These are phyloP conservation scores for Pterocarpus macrocarpus DNA, from an alignment of 306 rosid species.

Conservation along the genomic window DNA sequence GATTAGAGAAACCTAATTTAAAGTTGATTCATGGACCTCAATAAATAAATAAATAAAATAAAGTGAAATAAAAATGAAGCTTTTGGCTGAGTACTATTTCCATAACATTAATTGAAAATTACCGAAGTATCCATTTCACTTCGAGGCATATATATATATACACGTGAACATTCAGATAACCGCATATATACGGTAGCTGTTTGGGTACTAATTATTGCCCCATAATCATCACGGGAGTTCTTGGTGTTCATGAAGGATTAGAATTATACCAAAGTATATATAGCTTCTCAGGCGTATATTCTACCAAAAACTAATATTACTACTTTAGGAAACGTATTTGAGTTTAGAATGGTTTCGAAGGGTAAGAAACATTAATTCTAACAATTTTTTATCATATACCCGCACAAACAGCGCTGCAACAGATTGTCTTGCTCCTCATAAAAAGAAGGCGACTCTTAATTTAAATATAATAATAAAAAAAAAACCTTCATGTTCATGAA, in stretches of 20 bases:
- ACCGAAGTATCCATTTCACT: too few relatives aligned
- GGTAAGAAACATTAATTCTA: slow-evolving; percentile 15
- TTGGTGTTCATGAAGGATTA: background rate
- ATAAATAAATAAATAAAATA: too few relatives aligned
- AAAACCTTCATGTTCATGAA: slow-evolving; percentile 42
- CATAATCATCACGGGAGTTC: background rate
- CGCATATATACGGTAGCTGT: too few relatives aligned
- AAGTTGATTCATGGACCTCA: too few relatives aligned
- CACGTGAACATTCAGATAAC: too few relatives aligned
- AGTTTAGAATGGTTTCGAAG: background rate
- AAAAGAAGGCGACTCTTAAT: slow-evolving; percentile 7
- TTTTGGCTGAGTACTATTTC: too few relatives aligned
- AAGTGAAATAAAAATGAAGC: too few relatives aligned
- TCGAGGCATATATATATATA: too few relatives aligned
- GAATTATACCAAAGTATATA: background rate
- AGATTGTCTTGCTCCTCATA: background rate
- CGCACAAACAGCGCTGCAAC: background rate
- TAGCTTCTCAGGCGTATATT: background rate
- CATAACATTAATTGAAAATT: too few relatives aligned
- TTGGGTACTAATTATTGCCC: background rate
- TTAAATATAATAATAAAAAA: background rate
- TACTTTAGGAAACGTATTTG: background rate
- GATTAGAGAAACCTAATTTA: too few relatives aligned
- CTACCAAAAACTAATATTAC: background rate
- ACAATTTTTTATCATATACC: background rate